Evolutionary conservation across 1,139 yeast species (phyloP), one percentile per base, ranked within the genome.

Genomic region (Yamadazyma siamensis): DNA sequence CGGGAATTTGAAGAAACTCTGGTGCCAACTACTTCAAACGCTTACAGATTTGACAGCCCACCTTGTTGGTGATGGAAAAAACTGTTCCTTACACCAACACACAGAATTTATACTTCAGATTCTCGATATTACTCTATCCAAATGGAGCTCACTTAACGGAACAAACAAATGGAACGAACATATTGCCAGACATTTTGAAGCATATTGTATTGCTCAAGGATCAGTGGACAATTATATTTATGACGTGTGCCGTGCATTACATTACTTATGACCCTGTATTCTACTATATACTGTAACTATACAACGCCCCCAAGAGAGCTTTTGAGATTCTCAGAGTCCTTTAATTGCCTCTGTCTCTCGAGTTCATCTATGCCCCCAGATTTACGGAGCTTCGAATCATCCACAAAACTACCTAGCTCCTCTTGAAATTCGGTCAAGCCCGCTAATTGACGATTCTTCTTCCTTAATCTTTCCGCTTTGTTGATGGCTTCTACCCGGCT

Each of bases 291-390:
- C 9, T n/a, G 8, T 13, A 15, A 15, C 9, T 23, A 23, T 10
- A 23, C 27, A n/a, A 15, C 13, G 10, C 33, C 34, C 19, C 34
- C 28, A 15, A 31, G 9, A 11, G 30, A 23, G 38, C 59, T 74
- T 44, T 78, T 77, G 36, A 82, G 54, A 47, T 81, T 81, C 42
- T 79, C 80, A 31, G 66, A 73, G 55, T 89, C 95, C 39, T 82
- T 80, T 38, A 71, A 59, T 46, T 66, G 70, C 40, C 96, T 67
- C 31, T 69, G 49, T 35, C 87, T 68, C 47, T 89, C 97, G 13
- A 86, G 63, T 45, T 88, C 96, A 38, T 82, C 94, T 23, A 88
- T 72, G 3, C 97, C 96, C 3, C 96, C 97, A 18, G 87, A 77
- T 41, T 77, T 81, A 49, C 84, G 86, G 36, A 88, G 65, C 47